Conservation (phyloP, 1,139 yeast species). For the Saccharomyces hybrid region DNA sequence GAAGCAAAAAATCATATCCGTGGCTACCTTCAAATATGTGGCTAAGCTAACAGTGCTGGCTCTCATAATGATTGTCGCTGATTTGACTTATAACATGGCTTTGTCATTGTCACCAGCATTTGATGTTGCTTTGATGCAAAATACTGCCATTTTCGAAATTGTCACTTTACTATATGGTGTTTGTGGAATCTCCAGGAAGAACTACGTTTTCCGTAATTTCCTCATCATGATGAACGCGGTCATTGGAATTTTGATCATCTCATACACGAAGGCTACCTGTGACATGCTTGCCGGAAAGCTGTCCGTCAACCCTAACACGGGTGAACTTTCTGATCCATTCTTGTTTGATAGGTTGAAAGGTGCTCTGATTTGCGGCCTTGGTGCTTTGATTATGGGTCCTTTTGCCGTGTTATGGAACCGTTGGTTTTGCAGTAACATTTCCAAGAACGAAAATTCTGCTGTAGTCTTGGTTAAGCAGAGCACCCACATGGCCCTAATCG, state of each 20-base stretch:
- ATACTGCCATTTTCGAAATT: constrained; percentile 22
- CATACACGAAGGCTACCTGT: constrained; percentile 24
- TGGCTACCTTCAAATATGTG: constrained; percentile 4
- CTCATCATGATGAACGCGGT: constrained; percentile 11
- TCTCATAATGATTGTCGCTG: constrained; percentile 10
- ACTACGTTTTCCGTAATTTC: constrained; percentile 10
- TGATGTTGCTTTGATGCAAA: constrained; percentile 23
- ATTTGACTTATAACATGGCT: constrained; percentile 16
- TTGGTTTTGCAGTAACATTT: constrained; percentile 13
- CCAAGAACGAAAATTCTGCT: constrained; percentile 11
- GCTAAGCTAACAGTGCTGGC: constrained; percentile 13
- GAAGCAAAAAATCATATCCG: not conserved
- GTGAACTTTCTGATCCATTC: constrained; percentile 27
- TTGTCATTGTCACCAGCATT: constrained; percentile 22
- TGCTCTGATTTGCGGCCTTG: constrained; percentile 23
- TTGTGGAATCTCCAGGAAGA: constrained; percentile 10
- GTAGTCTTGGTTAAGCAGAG: constrained; percentile 13
- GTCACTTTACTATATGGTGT: constrained; percentile 20
- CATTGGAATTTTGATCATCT: constrained; percentile 16
- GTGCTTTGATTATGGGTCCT: constrained; percentile 24
- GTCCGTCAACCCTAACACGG: constrained; percentile 21
- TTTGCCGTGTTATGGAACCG: constrained; percentile 21
- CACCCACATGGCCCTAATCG: constrained; percentile 20
- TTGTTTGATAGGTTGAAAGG: constrained; percentile 28
- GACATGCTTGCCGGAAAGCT: constrained; percentile 23